Evolutionary conservation across 352 stramenopile genomes (phyloP).

Genomic region (Pythium plurisporium): DNA sequence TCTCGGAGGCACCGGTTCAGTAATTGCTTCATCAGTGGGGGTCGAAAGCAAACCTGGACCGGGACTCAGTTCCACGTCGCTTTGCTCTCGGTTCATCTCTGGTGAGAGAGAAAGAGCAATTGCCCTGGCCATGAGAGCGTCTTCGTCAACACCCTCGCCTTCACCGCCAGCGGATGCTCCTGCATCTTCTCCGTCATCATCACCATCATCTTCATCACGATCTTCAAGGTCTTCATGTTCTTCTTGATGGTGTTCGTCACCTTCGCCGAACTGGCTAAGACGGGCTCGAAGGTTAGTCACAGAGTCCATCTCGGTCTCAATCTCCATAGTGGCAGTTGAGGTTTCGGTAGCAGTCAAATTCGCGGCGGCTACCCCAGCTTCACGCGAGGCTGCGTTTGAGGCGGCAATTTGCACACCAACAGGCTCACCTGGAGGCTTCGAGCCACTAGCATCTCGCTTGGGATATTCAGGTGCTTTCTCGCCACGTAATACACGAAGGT

Average conservation of each 20-base stretch:
- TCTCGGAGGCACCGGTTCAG: constrained; percentile 21
- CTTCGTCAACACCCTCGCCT: constrained; percentile 79
- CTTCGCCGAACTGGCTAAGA: constrained; percentile 60
- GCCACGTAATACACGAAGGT: constrained; percentile 69
- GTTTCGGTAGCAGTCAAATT: constrained; percentile 21
- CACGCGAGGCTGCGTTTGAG: neutral
- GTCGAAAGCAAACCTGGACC: constrained; percentile 15
- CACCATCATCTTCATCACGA: constrained; percentile 57
- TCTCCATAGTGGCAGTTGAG: constrained; percentile 48
- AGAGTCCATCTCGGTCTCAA: constrained; percentile 60
- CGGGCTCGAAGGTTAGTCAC: constrained; percentile 57
- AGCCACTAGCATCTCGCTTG: constrained; percentile 11
- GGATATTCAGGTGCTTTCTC: constrained; percentile 54
- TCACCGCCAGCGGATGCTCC: constrained; percentile 43
- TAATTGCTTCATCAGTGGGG: constrained; percentile 5
- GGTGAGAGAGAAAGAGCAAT: constrained; percentile 86
- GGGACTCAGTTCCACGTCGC: constrained; percentile 23
- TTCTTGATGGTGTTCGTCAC: constrained; percentile 35
- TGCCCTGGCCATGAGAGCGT: constrained; percentile 83
- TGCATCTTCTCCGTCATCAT: constrained; percentile 46
- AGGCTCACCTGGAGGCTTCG: neutral
- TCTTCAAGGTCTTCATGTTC: constrained; percentile 52
- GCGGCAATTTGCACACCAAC: neutral
- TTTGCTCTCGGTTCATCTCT: constrained; percentile 70
- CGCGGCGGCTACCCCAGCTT: neutral